Base-by-base conservation (phyloP, 768 basidiomycete genomes). In the Kwoniella mangroviensis region DNA sequence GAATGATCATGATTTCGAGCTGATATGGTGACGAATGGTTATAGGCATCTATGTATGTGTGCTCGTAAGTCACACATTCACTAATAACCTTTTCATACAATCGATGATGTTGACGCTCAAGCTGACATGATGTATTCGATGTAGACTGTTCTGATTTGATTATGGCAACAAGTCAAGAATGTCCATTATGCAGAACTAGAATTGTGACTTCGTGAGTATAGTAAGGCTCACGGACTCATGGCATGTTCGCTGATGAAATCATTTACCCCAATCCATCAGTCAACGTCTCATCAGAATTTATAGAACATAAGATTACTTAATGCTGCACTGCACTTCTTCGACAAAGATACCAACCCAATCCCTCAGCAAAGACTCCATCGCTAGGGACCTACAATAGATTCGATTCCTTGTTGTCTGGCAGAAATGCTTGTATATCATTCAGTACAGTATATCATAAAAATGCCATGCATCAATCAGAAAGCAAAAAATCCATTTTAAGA, bases 141-240 rank as follows among this genome's bases (percentile, higher is more conserved):
- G 26, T 58, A 73, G 80, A 75, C 55, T 83, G 82, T 61, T 83
- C 82, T 13, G 81, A 81, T 49, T 67, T 83, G 42, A 81, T 83
- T 70, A 82, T 83, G 82, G 79, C 79, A 0, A 89, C 90, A 68
- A 90, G 92, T 21, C 87, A 89, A 69, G 93, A 96, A 83, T 97
- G 94, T 76, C 94, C 94, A 0, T 85, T 97, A 2, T 97, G 94
- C 81, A 86, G 94, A 64, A 95, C 92, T 15, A 74, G 82, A 65
- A 82, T 76, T 26, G 79, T 81, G 15, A 77, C 76, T 10, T 65
- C 70, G 75, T 73, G 43, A 65, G 70, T 71, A 5, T 7, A 34
- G 34, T 34, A 28, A 34, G 3, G 34, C 34, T 34, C 9, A 34
- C 6, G 6, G 34, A 34, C 34, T 54, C 41, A 40, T n/a, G 49